These are phyloP conservation scores for Talaromyces piceae DNA, from an alignment of 2,329 filamentous ascomycete genomes.

Conservation along the genomic window DNA sequence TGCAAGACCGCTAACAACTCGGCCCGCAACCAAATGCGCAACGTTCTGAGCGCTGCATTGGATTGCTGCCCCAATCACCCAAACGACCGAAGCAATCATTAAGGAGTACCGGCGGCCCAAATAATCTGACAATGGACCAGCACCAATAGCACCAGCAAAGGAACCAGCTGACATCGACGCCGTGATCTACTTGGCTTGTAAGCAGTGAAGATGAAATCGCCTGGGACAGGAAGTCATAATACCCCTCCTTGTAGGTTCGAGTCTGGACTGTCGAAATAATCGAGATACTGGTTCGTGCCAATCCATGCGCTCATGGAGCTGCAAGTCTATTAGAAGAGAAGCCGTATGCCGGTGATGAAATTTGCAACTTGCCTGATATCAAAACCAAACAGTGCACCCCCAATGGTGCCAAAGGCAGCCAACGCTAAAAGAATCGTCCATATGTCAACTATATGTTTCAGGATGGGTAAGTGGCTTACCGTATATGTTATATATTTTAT, in stretches of 20 bases:
- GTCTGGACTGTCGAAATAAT: conserved; percentile 47
- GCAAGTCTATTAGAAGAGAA: neutral
- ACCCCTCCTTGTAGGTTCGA: conserved; percentile 31
- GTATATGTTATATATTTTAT: neutral
- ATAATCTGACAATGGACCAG: conserved; percentile 29
- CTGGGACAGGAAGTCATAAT: conserved; percentile 4
- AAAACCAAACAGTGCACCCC: conserved; percentile 52
- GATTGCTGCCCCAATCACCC: conserved; percentile 29
- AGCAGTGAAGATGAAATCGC: neutral
- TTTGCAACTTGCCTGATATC: conserved; percentile 47
- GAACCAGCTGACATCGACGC: conserved; percentile 66
- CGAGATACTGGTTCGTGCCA: conserved; percentile 44
- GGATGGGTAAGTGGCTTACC: neutral
- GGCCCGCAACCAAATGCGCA: conserved; percentile 40
- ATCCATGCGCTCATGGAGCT: conserved; percentile 40
- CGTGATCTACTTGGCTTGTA: conserved; percentile 49
- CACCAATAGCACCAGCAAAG: conserved; percentile 51
- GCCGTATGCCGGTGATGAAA: conserved; percentile 24
- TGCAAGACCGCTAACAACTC: conserved; percentile 37
- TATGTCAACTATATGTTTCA: neutral
- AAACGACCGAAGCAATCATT: conserved; percentile 26
- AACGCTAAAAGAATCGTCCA: conserved; percentile 33
- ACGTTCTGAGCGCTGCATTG: conserved; percentile 26
- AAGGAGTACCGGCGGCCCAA: conserved; percentile 37
- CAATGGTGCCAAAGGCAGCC: conserved; percentile 50